A percentile compares a stretch with the other conserved stretches of the same genome.
Evolutionary conservation across 331 rosid species (phyloP).

Genomic region (Prunus yedoensis): DNA sequence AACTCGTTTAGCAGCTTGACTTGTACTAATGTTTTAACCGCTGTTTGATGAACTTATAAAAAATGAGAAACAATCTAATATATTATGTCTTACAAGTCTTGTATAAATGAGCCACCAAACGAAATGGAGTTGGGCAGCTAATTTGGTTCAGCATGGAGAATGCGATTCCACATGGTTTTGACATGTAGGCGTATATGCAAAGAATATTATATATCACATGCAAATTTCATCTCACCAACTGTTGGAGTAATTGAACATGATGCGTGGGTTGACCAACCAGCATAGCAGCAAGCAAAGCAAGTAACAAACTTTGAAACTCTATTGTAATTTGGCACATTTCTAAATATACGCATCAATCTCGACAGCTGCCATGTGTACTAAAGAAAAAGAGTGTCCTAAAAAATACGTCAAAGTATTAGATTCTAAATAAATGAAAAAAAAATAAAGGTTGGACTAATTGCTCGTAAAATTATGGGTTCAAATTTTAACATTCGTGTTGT

Average conservation of each 20-base stretch:
- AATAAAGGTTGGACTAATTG: no score
- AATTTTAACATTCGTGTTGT: no score
- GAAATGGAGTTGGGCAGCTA: background rate
- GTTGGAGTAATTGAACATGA: background rate
- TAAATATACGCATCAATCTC: background rate
- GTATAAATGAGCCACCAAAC: background rate
- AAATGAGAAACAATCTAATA: rapidly evolving
- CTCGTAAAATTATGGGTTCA: no score
- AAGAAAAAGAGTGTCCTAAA: background rate
- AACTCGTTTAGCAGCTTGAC: no score
- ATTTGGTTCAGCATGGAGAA: background rate
- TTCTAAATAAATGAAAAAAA: no score
- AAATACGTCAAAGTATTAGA: background rate
- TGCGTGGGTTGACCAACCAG: background rate
- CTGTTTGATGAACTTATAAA: no score
- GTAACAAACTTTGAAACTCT: background rate
- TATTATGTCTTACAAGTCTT: no score
- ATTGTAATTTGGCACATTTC: background rate
- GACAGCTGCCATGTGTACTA: background rate
- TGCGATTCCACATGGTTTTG: background rate
- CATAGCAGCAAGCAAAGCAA: background rate
- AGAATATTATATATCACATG: background rate
- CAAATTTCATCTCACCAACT: background rate
- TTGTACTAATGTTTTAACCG: no score
- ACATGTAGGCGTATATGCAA: background rate